Evolutionary conservation across 2,329 filamentous ascomycete genomes (phyloP), one percentile per base, ranked within the genome.

Genomic region (Ophidiomyces ophidiicola): DNA sequence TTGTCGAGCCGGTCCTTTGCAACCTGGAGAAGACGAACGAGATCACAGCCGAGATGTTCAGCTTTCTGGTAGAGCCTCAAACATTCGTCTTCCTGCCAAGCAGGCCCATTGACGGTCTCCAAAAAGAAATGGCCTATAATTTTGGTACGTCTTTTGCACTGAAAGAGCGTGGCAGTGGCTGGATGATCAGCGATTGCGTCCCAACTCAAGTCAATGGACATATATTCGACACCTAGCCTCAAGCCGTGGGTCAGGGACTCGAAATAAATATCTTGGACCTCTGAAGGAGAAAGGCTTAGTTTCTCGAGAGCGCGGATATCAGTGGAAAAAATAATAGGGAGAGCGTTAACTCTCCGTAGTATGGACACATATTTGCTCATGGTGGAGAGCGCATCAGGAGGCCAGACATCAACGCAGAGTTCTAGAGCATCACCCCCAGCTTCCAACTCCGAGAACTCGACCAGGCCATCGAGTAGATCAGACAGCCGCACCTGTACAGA

Each of bases 371-470:
- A 68, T 30, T 68, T 66, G 36, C 75, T 76, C 46, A 80, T 74
- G 8, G 66, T 61, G 36, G 64, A 63, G 2, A 66, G 66, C 19
- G 68, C 53, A 21, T 47, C 48, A 11, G 55, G 53, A 35, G 55
- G 38, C 56, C 53, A 51, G 38, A 52, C 44, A 53, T 71, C 68
- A 15, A 79, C 60, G 10, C 71, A 64, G 3, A 82, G 60, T 50
- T 82, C 76, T 21, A 82, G 71, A 4, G 76, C 78, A 54, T 83
- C 79, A 2, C 70, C 72, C 3, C 76, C 78, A n/a, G 70, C 70
- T 43, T 80, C 77, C 14, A 80, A 58, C 18, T 76, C 71, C 47
- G 80, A 75, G 7, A 82, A 68, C 42, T 82, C 72, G 14, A 78
- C 50, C 1, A 68, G 58, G 7, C 63, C 61, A 1, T 66, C 57